Evolutionary conservation across 495 filamentous ascomycete species (phyloP).

Genomic region (Cetradonia linearis): DNA sequence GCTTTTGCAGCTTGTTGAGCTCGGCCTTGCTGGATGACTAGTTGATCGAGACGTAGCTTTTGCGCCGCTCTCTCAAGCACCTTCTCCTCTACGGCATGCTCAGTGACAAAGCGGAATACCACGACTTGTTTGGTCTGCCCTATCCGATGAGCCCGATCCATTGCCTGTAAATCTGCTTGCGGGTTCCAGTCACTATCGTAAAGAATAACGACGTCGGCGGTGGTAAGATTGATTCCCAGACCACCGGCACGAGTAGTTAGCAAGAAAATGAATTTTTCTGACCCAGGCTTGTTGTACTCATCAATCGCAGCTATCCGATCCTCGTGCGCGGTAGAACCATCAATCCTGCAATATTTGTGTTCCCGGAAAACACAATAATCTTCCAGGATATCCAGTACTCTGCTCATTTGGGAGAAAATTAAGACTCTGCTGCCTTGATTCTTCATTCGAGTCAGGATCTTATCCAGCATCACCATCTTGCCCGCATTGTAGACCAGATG

Average conservation of each 20-base stretch:
- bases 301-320: slow-evolving; percentile 97
- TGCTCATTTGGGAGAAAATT: slow-evolving; percentile 99
- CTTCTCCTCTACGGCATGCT: slow-evolving; percentile 97
- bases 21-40: slow-evolving; percentile 99
- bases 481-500: slow-evolving; percentile 88
- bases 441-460: slow-evolving; percentile 74
- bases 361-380: slow-evolving; percentile 95
- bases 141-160: slow-evolving; percentile 97
- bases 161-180: slow-evolving; percentile 94
- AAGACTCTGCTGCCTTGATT: slow-evolving; percentile 80
- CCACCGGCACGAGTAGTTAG: slow-evolving; percentile 96
- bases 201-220: slow-evolving; percentile 92
- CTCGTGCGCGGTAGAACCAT: slow-evolving; percentile 93
- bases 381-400: slow-evolving; percentile 92
- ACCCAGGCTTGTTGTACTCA: slow-evolving; percentile 91
- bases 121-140: slow-evolving; percentile 97
- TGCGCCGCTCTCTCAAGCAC: slow-evolving; percentile 95
- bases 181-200: slow-evolving; percentile 99
- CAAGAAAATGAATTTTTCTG: slow-evolving; percentile 95
- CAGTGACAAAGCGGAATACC: slow-evolving; percentile 93
- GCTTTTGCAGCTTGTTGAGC: slow-evolving; percentile 84
- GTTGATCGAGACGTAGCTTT: slow-evolving; percentile 90
- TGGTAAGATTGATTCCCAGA: slow-evolving; percentile 95
- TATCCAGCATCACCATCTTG: slow-evolving; percentile 97
- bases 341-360: slow-evolving; percentile 95